Conservation (phyloP, 2,329 filamentous ascomycete genomes). For the Fusarium sp. region DNA sequence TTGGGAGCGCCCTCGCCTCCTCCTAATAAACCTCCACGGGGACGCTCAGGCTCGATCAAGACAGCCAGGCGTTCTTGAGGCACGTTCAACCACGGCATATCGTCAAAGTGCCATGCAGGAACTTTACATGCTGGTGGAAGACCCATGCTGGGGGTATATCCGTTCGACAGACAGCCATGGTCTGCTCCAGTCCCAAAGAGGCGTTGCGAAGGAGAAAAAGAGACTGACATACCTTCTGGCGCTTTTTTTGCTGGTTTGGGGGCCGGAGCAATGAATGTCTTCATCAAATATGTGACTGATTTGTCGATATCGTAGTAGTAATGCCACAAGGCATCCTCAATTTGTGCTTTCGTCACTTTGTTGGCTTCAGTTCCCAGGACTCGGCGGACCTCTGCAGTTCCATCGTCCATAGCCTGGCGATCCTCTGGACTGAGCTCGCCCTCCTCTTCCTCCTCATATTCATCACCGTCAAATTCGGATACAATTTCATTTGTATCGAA, state of each 20-base stretch:
- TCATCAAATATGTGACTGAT: slow-evolving; percentile 82
- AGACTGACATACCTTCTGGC: slow-evolving; percentile 60
- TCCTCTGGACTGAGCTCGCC: slow-evolving; percentile 64
- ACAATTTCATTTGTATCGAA: slow-evolving; percentile 64
- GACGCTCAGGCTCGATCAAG: slow-evolving; percentile 69
- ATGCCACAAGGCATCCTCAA: slow-evolving; percentile 92
- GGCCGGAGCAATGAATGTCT: slow-evolving; percentile 67
- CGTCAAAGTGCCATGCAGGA: slow-evolving; percentile 76
- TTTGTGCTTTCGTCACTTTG: slow-evolving; percentile 73
- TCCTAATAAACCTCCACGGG: slow-evolving; percentile 79
- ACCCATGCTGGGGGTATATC: slow-evolving; percentile 24
- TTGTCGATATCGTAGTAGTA: slow-evolving; percentile 96
- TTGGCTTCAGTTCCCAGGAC: slow-evolving; percentile 71
- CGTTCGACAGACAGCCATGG: slow-evolving; percentile 40
- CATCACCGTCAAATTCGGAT: slow-evolving; percentile 64
- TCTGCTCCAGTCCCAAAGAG: slow-evolving; percentile 53
- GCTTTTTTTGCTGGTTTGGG: slow-evolving; percentile 60
- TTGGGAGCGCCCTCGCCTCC: slow-evolving; percentile 77
- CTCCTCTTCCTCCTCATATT: slow-evolving; percentile 61
- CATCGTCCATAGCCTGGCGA: slow-evolving; percentile 68
- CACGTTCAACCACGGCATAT: slow-evolving; percentile 86
- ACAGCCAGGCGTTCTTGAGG: slow-evolving; percentile 75
- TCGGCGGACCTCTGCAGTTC: slow-evolving; percentile 74
- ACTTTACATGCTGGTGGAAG: slow-evolving; percentile 39
- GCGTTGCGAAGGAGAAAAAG: slow-evolving; percentile 49